These are phyloP conservation scores for Globisporangium takayamanum DNA, from an alignment of 352 stramenopile genomes.

Conservation along the genomic window DNA sequence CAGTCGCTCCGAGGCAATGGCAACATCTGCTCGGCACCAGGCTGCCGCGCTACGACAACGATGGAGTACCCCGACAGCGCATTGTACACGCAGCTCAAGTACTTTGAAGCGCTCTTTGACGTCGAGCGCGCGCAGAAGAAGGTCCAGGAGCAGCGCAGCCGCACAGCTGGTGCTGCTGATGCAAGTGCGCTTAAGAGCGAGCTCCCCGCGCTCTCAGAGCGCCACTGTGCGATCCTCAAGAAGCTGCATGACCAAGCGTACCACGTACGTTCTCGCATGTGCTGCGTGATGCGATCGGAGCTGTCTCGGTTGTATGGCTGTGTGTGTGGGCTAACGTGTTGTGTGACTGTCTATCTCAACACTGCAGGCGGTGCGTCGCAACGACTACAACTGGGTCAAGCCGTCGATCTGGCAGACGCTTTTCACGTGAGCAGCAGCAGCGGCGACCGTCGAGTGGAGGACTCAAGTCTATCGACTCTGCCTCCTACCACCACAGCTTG, in stretches of 20 bases:
- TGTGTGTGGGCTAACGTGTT: slow-evolving; percentile 4
- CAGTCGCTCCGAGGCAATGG: slow-evolving; percentile 91
- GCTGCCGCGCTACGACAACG: slow-evolving; percentile 89
- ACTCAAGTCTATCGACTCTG: background rate
- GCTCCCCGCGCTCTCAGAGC: slow-evolving; percentile 43
- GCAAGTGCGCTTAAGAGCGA: slow-evolving; percentile 22
- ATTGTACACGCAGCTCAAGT: slow-evolving; percentile 97
- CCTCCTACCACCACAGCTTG: background rate
- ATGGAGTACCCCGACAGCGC: slow-evolving; percentile 87
- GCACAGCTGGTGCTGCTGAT: slow-evolving; percentile 11
- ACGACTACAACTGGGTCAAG: slow-evolving; percentile 93
- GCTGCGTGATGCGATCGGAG: too few relatives aligned
- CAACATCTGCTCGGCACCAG: slow-evolving; percentile 88
- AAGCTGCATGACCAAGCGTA: slow-evolving; percentile 75
- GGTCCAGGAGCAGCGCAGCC: slow-evolving; percentile 59
- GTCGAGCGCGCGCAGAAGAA: slow-evolving; percentile 85
- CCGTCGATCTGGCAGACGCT: slow-evolving; percentile 86
- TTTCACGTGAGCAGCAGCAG: slow-evolving; percentile 42
- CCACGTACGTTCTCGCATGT: slow-evolving; percentile 29
- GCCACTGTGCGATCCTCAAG: slow-evolving; percentile 69
- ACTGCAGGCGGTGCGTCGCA: slow-evolving; percentile 64
- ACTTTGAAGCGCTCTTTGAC: slow-evolving; percentile 95
- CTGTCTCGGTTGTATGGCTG: background rate
- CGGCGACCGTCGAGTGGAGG: background rate
- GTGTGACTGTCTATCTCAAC: slow-evolving; percentile 4